Percentiles rank a stretch among this genome's conserved stretches.
Evolutionary conservation across 1,284 basidiomycete genomes (phyloP).

Genomic region (Cryptococcus sp.): DNA sequence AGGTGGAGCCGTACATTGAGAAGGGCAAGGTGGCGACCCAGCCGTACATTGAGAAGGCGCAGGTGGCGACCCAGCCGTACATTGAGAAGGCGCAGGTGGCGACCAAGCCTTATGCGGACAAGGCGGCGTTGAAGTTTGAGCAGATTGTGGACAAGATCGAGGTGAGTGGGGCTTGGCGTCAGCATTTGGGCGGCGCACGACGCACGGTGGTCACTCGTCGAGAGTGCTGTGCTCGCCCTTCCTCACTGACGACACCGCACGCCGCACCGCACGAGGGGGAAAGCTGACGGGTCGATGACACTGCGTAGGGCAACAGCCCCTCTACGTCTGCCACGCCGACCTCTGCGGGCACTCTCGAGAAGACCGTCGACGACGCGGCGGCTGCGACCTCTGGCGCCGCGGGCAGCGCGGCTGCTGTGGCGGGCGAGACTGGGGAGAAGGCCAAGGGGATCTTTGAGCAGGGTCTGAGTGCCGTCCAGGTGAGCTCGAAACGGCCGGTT

Average conservation of each 20-base stretch:
- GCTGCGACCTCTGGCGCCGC: constrained; percentile 1
- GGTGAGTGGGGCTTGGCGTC: constrained; percentile 19
- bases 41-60: constrained; percentile 24
- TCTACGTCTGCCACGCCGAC: constrained; percentile 14
- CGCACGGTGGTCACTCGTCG: too few species aligned
- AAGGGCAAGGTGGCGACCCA: too few species aligned
- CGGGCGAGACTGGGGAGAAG: constrained; percentile 26
- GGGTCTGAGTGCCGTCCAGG: constrained; percentile 31
- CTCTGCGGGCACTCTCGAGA: constrained; percentile 10
- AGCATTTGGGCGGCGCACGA: background rate
- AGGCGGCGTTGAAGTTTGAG: constrained; percentile 39
- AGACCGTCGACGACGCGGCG: constrained; percentile 20
- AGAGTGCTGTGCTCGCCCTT: too few species aligned
- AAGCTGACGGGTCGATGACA: background rate
- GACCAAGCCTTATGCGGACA: constrained; percentile 38
- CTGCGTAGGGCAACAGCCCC: constrained; percentile 10
- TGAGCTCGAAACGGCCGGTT: constrained; percentile 9
- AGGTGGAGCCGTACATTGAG: constrained; percentile 1
- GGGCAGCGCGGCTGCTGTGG: background rate
- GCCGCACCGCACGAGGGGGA: background rate
- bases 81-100: constrained; percentile 31
- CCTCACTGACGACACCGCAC: too few species aligned
- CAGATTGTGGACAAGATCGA: constrained; percentile 42
- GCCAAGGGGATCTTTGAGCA: constrained; percentile 35
- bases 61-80: too few species aligned